Base-by-base conservation (phyloP, 2,329 filamentous ascomycete genomes). In the Penicillium olsonii region DNA sequence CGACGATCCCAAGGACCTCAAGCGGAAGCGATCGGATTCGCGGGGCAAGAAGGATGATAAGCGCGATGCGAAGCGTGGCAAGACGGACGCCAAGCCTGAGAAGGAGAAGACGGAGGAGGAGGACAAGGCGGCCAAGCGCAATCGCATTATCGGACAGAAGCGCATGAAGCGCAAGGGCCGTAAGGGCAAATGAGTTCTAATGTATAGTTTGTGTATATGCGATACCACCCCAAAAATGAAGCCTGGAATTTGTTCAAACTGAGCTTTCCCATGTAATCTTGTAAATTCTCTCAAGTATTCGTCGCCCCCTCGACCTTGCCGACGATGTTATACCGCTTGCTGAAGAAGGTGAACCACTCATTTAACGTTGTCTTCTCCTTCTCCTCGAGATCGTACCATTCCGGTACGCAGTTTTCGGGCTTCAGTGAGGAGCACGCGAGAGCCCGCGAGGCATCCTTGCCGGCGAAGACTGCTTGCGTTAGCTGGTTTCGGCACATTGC, bases 281-380 rank as follows among this genome's bases (percentile, higher is more conserved):
- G 6, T 31, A 12, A 22, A 41, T 40, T 14, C n/a, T n/a, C 6
- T 59, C 52, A 71, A 37, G 62, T 63, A 54, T 72, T 73, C 35
- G 61, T 66, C 15, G 69, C 70, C 41, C 65, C 69, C 55, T 70
- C 59, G 8, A 77, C 73, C 62, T 74, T 75, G 37, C 75, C 75
- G 34, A 77, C 73, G 45, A 97, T 82, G 64, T 96, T 97, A 76
- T 99, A 99, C 50, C 94, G 82, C 78, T 97, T 99, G 60, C 87
- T 90, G 74, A 99, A 99, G 75, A 95, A 99, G 2, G 88, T 95
- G 56, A 87, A 84, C 94, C 94, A 99, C 70, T 99, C 94, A 45
- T 92, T 82, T 53, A 99, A 75, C 3, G 88, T 86, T 20, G 83
- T 84, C 76, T 94, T 90, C 70, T 96, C 86, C 72, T 94, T 91